Percentiles rank a stretch among this genome's conserved stretches.
phyloP scores from a whole-genome alignment of 495 filamentous ascomycete genomes.

The Hapsidospora chrysogenum region DNA sequence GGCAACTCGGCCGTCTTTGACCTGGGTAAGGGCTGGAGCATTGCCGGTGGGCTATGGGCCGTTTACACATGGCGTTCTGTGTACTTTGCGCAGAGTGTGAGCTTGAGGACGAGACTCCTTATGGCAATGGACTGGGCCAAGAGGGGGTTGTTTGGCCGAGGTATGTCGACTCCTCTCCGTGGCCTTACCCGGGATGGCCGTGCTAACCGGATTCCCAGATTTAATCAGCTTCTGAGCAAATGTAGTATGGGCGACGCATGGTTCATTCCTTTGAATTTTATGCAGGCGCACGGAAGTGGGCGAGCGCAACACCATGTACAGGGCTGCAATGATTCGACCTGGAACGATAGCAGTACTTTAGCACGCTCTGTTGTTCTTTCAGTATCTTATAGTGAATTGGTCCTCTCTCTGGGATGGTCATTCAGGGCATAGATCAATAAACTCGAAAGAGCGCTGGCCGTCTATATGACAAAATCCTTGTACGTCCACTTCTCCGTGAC shows the following conservation, averaged over 20 bases:
- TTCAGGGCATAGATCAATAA: background rate
- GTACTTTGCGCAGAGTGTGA: slow-evolving; percentile 97
- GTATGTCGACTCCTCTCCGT: too few species aligned
- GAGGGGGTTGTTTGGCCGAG: slow-evolving; percentile 86
- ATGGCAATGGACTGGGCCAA: slow-evolving; percentile 99
- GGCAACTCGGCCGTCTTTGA: slow-evolving; percentile 96
- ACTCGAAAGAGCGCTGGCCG: background rate
- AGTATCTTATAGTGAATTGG: too few species aligned
- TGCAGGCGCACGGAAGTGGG: too few species aligned
- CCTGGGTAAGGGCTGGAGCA: slow-evolving; percentile 49
- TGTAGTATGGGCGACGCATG: too few species aligned
- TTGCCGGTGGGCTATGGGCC: slow-evolving; percentile 74
- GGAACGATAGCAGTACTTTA: too few species aligned
- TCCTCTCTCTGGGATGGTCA: too few species aligned
- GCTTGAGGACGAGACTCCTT: slow-evolving; percentile 71
- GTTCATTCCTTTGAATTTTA: too few species aligned
- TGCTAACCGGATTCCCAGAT: slow-evolving; percentile 4
- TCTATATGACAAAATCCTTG: slow-evolving; percentile 61
- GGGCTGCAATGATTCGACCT: too few species aligned
- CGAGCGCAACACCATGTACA: too few species aligned
- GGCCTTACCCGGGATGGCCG: too few species aligned
- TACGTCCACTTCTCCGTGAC: slow-evolving; percentile 90
- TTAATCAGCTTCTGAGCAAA: slow-evolving; percentile 9
- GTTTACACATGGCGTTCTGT: slow-evolving; percentile 95
- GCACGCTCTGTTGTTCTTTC: too few species aligned